Percentiles rank a stretch among this genome's conserved stretches.
Conservation (phyloP, 352 stramenopile genomes). For the Blastocystis sp. region DNA sequence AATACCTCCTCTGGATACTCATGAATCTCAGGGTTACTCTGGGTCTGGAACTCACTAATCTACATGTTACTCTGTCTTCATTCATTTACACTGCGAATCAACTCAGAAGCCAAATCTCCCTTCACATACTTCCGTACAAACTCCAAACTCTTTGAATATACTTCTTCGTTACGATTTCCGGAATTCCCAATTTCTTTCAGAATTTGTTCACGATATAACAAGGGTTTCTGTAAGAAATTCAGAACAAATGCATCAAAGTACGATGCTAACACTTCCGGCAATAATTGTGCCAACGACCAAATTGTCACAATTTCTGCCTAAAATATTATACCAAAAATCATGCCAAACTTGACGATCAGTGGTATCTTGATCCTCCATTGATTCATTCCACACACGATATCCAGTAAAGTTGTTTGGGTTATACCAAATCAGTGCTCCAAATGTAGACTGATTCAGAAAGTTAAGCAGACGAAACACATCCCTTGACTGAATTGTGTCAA, state of each 20-base stretch:
- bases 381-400: neutral
- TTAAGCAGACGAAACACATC: conserved; percentile 63
- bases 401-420: conserved; percentile 64
- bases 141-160: conserved; percentile 65
- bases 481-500: conserved; percentile 61
- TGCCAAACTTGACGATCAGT: neutral
- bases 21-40: neutral
- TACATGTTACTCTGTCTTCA: neutral
- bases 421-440: conserved; percentile 60
- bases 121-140: conserved; percentile 73
- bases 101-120: conserved; percentile 74
- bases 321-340: conserved; percentile 68
- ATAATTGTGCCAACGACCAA: conserved; percentile 79
- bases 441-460: conserved; percentile 5
- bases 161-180: conserved; percentile 67
- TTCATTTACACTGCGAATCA: conserved; percentile 70
- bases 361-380: neutral
- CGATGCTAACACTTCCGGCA: conserved; percentile 75
- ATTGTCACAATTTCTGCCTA: conserved; percentile 69
- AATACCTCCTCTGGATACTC: conserved; percentile 18
- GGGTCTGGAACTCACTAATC: conserved; percentile 5
- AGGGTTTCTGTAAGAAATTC: conserved; percentile 70
- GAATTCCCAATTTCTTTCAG: conserved; percentile 53
- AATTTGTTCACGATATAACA: conserved; percentile 21
- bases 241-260: conserved; percentile 81